Conservation (phyloP, 768 basidiomycete genomes). For the Tulasnella sp. region DNA sequence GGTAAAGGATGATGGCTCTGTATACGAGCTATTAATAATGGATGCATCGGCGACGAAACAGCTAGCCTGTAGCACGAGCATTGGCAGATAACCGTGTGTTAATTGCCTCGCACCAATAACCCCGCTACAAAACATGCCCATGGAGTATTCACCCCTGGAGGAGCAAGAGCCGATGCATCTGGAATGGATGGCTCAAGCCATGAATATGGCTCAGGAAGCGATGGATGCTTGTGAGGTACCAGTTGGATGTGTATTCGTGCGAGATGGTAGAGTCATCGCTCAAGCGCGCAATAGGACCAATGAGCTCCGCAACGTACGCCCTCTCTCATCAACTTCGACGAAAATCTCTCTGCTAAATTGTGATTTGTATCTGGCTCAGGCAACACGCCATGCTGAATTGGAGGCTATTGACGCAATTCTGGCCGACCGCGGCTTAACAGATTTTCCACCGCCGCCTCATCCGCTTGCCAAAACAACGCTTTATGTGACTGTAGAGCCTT, state of each 20-base stretch:
- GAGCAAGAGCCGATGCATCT: conserved; percentile 31
- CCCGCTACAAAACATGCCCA: neutral
- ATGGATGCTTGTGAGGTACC: conserved; percentile 80
- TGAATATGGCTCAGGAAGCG: conserved; percentile 78
- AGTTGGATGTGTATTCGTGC: conserved; percentile 91
- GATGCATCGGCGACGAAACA: neutral
- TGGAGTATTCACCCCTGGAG: conserved; percentile 24
- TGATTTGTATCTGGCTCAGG: conserved; percentile 36
- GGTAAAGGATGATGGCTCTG: too few species aligned
- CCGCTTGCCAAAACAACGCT: conserved; percentile 72
- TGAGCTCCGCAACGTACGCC: conserved; percentile 73
- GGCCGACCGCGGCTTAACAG: conserved; percentile 31
- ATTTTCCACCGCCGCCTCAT: conserved; percentile 32
- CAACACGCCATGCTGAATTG: conserved; percentile 92
- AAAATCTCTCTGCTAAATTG: neutral
- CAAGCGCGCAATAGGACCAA: conserved; percentile 89
- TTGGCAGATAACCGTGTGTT: too few species aligned
- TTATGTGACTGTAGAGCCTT: conserved; percentile 98
- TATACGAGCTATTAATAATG: too few species aligned
- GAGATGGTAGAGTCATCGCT: conserved; percentile 65
- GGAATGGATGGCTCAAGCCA: conserved; percentile 71
- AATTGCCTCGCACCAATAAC: too few species aligned
- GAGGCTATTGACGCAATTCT: conserved; percentile 91
- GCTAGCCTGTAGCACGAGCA: neutral
- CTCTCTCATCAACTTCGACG: neutral